These are phyloP conservation scores for Aspergillus japonicus DNA, from an alignment of 2,329 filamentous ascomycete species.

Conservation along the genomic window DNA sequence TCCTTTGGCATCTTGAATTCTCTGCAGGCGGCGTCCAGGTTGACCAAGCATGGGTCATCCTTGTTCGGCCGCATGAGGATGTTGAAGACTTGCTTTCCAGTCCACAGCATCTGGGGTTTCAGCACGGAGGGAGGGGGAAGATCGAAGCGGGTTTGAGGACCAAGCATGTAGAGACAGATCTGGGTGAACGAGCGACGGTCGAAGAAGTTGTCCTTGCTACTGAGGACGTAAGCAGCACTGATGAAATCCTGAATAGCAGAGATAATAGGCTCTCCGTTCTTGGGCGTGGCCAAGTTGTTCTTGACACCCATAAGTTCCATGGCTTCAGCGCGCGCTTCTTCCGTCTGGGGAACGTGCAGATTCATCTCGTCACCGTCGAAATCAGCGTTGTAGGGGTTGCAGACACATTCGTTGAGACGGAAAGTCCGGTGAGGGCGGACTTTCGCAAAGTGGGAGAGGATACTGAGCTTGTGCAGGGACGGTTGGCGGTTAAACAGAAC, in stretches of 20 bases:
- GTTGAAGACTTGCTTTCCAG: conserved; percentile 94
- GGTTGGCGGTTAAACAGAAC: conserved; percentile 98
- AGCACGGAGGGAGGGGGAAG: conserved; percentile 82
- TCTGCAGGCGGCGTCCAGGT: conserved; percentile 89
- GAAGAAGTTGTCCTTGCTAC: conserved; percentile 89
- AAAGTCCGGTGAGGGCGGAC: conserved; percentile 94
- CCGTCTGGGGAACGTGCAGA: conserved; percentile 93
- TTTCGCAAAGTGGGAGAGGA: conserved; percentile 92
- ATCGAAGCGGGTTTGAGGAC: conserved; percentile 72
- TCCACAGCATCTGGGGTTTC: conserved; percentile 87
- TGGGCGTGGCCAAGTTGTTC: conserved; percentile 91
- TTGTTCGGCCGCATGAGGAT: conserved; percentile 87
- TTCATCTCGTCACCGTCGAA: conserved; percentile 99
- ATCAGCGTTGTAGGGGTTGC: conserved; percentile 96
- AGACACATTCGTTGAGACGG: conserved; percentile 95
- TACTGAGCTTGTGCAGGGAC: conserved; percentile 96
- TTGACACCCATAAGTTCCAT: conserved; percentile 98
- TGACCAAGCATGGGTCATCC: conserved; percentile 77
- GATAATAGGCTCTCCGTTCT: conserved; percentile 97
- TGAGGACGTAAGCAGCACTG: conserved; percentile 86
- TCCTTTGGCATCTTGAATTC: conserved; percentile 56
- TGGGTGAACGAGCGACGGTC: conserved; percentile 86
- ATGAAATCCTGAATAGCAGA: conserved; percentile 99
- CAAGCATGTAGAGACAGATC: conserved; percentile 91
- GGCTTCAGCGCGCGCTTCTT: conserved; percentile 92